phyloP scores from a whole-genome alignment of 225 moss, liverwort and hornwort species.

The Anthoceros angustus region DNA sequence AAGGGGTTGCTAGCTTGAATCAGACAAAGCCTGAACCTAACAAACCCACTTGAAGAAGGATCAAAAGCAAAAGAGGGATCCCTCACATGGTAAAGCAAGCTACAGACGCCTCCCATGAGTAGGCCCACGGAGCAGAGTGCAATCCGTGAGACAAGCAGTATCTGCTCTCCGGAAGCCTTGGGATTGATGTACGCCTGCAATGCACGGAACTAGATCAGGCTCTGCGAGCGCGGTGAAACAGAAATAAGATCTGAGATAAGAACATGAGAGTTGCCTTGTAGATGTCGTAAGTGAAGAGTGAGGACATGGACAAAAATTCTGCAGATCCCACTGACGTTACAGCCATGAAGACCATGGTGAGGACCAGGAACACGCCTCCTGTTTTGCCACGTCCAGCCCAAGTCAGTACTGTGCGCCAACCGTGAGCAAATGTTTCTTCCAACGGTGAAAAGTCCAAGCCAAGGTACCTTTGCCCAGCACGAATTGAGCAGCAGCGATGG shows the following conservation, averaged over 20 bases:
- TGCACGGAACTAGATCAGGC: neutral
- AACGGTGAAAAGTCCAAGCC: neutral
- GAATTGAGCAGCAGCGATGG: neutral
- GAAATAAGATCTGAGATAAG: neutral
- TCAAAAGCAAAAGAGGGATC: neutral
- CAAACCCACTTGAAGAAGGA: neutral
- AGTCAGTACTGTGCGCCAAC: neutral
- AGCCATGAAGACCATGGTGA: neutral
- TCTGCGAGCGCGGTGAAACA: no score
- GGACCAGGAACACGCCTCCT: neutral
- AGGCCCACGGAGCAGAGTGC: neutral
- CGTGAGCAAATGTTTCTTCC: no score
- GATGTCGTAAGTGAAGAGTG: neutral
- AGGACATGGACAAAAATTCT: constrained; percentile 4
- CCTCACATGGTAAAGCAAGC: neutral
- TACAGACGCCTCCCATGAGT: neutral
- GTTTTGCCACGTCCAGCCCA: neutral
- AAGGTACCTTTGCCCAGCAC: neutral
- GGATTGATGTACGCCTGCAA: neutral
- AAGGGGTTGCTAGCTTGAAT: neutral
- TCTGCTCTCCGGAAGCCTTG: neutral
- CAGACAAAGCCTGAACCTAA: neutral
- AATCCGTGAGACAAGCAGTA: neutral
- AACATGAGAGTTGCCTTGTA: neutral
- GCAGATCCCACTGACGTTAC: constrained; percentile 2